Percentiles rank a stretch among this genome's conserved stretches.
These are phyloP conservation scores for Fraxinus velutina DNA, from an alignment of 305 asterid species.

Conservation along the genomic window DNA sequence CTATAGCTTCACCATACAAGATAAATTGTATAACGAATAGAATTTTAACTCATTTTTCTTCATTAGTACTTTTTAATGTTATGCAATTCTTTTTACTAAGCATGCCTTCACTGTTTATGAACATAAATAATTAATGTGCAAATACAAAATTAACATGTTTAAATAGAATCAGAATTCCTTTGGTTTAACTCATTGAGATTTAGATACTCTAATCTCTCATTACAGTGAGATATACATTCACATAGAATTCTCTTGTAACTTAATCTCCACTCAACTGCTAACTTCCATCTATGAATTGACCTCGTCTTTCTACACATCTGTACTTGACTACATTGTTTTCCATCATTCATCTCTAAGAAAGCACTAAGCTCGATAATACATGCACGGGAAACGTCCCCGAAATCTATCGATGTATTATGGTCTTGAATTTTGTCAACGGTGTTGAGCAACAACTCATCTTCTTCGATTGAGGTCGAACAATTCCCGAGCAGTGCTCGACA, in stretches of 20 bases:
- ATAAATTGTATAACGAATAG: too few species aligned
- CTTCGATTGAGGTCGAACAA: slow-evolving; percentile 44
- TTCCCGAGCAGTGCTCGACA: slow-evolving; percentile 37
- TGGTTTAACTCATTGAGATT: neutral
- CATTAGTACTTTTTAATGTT: neutral
- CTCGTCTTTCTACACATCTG: slow-evolving; percentile 28
- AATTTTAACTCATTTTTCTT: neutral
- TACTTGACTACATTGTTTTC: slow-evolving; percentile 1
- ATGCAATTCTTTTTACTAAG: neutral
- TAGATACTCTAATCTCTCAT: slow-evolving; percentile 24
- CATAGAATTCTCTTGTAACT: slow-evolving; percentile 50
- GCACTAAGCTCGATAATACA: slow-evolving; percentile 37
- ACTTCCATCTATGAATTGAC: slow-evolving; percentile 47
- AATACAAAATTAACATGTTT: neutral
- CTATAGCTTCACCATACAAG: too few species aligned
- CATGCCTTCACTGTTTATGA: neutral
- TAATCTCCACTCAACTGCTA: slow-evolving; percentile 64
- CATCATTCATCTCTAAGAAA: slow-evolving; percentile 31
- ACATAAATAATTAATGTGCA: neutral
- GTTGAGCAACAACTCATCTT: slow-evolving; percentile 47
- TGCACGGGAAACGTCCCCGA: slow-evolving; percentile 23
- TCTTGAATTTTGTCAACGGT: slow-evolving; percentile 38
- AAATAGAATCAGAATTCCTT: neutral
- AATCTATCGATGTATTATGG: neutral
- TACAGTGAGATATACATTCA: slow-evolving; percentile 51